Percentiles rank a stretch among this genome's conserved stretches.
These are phyloP conservation scores for Candida sp. DNA, from an alignment of 1,139 yeast species.

Conservation along the genomic window DNA sequence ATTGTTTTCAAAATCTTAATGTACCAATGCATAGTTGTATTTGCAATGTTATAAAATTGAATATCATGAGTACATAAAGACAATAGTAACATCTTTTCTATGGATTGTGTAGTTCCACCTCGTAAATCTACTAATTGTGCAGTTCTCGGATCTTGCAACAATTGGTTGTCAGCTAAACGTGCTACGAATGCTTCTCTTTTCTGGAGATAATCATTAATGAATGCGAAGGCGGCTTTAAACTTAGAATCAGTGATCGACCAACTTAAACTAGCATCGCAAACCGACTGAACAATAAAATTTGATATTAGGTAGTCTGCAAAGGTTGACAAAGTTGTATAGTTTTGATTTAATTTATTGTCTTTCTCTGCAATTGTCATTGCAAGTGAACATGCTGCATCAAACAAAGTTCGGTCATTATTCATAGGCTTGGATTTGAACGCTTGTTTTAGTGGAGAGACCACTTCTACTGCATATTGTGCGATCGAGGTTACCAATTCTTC, in stretches of 20 bases:
- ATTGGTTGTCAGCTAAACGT: slow-evolving; percentile 19
- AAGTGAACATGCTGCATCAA: slow-evolving; percentile 35
- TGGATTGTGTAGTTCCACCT: slow-evolving; percentile 19
- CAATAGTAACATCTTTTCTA: slow-evolving; percentile 47
- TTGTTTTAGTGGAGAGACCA: slow-evolving; percentile 27
- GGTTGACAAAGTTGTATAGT: slow-evolving; percentile 19
- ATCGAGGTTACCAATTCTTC: slow-evolving; percentile 14
- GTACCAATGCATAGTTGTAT: slow-evolving; percentile 46
- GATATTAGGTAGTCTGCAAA: slow-evolving; percentile 29
- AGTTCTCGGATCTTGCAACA: slow-evolving; percentile 14
- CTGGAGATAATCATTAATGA: slow-evolving; percentile 31
- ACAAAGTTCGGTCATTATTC: slow-evolving; percentile 19
- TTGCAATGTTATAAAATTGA: slow-evolving; percentile 52
- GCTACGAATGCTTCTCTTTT: slow-evolving; percentile 17
- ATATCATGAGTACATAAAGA: slow-evolving; percentile 56
- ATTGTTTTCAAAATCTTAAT: slow-evolving; percentile 11
- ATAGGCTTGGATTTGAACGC: slow-evolving; percentile 26
- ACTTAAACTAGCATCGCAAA: slow-evolving; percentile 36
- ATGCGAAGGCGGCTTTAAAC: slow-evolving; percentile 36
- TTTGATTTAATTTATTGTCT: slow-evolving; percentile 14
- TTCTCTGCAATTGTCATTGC: slow-evolving; percentile 28
- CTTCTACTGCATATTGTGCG: slow-evolving; percentile 21
- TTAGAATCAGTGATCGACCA: slow-evolving; percentile 33
- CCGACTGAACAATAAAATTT: slow-evolving; percentile 29
- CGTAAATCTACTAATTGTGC: slow-evolving; percentile 11